Evolutionary conservation across 2,329 filamentous ascomycete species (phyloP).

Genomic region (Conoideocrella luteorostrata): DNA sequence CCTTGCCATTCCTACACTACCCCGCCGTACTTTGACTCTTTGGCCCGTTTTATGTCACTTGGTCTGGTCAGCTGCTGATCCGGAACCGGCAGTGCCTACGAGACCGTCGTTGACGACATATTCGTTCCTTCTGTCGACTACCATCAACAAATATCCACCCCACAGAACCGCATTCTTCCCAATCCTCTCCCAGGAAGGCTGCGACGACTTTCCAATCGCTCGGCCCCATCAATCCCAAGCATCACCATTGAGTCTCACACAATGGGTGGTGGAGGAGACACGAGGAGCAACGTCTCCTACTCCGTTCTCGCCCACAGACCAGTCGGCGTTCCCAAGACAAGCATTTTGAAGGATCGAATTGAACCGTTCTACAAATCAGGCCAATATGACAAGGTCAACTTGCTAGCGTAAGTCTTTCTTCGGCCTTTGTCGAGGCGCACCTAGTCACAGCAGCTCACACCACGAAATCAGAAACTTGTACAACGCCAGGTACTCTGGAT

Average conservation of each 20-base stretch:
- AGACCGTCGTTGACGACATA: conserved; percentile 17
- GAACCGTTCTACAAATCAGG: conserved; percentile 71
- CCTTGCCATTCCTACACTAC: not conserved
- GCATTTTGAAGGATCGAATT: conserved; percentile 80
- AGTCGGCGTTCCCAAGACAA: conserved; percentile 72
- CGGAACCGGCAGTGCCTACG: conserved; percentile 14
- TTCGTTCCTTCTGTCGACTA: conserved; percentile 18
- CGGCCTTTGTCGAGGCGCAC: no score
- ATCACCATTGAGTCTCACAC: conserved; percentile 23
- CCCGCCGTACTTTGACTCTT: not conserved
- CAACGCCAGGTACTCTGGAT: conserved; percentile 48
- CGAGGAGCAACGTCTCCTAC: conserved; percentile 42
- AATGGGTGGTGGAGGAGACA: conserved; percentile 46
- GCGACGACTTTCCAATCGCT: conserved; percentile 28
- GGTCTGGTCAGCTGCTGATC: conserved; percentile 17
- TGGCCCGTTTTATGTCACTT: conserved; percentile 4
- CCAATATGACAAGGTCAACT: conserved; percentile 70
- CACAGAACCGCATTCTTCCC: conserved; percentile 12
- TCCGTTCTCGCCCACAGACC: conserved; percentile 46
- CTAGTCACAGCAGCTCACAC: no score
- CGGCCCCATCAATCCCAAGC: conserved; percentile 29
- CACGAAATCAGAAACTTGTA: conserved; percentile 26
- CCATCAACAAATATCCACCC: conserved; percentile 16
- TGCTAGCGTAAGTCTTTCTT: conserved; percentile 60
- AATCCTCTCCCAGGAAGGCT: conserved; percentile 17